phyloP scores from a whole-genome alignment of 2,329 filamentous ascomycete species.

The Claviceps fusiformis region DNA sequence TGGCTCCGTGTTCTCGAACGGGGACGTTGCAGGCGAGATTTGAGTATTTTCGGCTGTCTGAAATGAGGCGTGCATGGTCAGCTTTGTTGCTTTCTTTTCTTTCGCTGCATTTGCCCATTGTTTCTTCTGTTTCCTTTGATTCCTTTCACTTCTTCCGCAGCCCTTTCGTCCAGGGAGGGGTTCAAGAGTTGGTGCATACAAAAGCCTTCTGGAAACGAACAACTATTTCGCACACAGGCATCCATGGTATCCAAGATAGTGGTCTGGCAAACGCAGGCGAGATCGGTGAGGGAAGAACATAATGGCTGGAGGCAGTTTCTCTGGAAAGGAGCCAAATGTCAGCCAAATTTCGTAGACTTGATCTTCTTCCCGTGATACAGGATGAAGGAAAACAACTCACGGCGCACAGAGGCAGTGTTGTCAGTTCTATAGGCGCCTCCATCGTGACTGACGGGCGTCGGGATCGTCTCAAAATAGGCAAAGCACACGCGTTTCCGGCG shows the following conservation, averaged over 20 bases:
- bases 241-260: not conserved
- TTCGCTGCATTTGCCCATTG: too few species aligned
- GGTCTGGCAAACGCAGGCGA: not conserved
- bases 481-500: not conserved
- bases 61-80: not conserved
- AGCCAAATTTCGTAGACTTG: not conserved
- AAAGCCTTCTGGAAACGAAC: not conserved
- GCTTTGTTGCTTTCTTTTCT: not conserved
- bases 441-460: not conserved
- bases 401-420: not conserved
- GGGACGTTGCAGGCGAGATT: not conserved
- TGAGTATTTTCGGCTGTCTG: not conserved
- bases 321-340: not conserved
- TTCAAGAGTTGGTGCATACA: not conserved
- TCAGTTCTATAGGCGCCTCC: not conserved
- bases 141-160: too few species aligned
- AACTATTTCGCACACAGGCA: not conserved
- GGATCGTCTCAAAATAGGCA: not conserved
- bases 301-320: not conserved
- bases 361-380: not conserved
- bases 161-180: too few species aligned
- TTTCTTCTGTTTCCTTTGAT: too few species aligned
- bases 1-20: not conserved
- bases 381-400: not conserved
- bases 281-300: not conserved